A percentile compares a stretch with the other conserved stretches of the same genome.
Conservation (phyloP, 2,329 filamentous ascomycete species). For the Aureobasidium sp. region DNA sequence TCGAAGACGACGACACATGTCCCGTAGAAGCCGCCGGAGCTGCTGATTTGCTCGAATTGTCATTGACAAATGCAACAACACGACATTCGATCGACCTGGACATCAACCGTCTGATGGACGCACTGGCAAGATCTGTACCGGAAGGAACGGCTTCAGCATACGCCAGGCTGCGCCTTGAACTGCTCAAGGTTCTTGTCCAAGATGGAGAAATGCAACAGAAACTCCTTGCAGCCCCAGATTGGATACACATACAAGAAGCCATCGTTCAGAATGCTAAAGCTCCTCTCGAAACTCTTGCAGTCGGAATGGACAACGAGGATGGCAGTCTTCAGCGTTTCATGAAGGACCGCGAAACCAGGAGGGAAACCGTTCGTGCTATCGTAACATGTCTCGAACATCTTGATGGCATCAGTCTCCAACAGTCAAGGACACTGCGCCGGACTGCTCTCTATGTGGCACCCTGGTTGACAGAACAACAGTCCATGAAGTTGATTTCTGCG, state of each 20-base stretch:
- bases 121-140: conserved; percentile 1
- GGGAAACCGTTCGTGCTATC: neutral
- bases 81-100: neutral
- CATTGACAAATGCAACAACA: neutral
- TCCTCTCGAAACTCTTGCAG: neutral
- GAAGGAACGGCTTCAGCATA: neutral
- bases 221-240: conserved; percentile 1
- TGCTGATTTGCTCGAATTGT: neutral
- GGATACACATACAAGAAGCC: conserved; percentile 9
- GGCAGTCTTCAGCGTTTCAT: conserved; percentile 1
- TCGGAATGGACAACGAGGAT: neutral
- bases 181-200: neutral
- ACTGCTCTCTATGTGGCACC: neutral
- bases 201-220: neutral
- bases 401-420: conserved; percentile 3
- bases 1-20: conserved; percentile 1
- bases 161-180: neutral
- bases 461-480: conserved; percentile 6
- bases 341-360: neutral
- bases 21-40: neutral
- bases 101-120: conserved; percentile 3
- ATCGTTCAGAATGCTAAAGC: conserved; percentile 3
- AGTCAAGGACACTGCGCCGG: neutral
- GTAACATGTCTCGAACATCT: neutral
- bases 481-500: conserved; percentile 4